Conservation (phyloP, 768 basidiomycete genomes). For the Antrodiella citrinella region DNA sequence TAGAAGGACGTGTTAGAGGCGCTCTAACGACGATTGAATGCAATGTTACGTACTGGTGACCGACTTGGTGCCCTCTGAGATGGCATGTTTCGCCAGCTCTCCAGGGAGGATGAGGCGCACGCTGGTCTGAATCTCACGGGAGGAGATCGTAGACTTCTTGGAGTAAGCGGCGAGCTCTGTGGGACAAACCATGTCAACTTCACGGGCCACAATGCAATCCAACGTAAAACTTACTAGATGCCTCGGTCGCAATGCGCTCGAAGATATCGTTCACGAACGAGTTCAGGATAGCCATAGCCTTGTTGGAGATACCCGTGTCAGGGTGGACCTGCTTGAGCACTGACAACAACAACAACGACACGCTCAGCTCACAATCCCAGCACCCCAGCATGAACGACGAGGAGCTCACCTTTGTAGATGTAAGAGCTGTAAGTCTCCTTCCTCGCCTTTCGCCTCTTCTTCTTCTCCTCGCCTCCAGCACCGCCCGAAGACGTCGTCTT, state of each 20-base stretch:
- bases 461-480: constrained; percentile 56
- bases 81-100: constrained; percentile 83
- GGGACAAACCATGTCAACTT: constrained; percentile 2
- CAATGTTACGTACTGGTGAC: constrained; percentile 61
- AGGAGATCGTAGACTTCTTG: constrained; percentile 89
- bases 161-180: constrained; percentile 76
- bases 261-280: constrained; percentile 84
- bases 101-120: constrained; percentile 80
- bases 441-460: constrained; percentile 72
- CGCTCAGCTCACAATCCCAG: neutral
- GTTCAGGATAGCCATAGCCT: constrained; percentile 78
- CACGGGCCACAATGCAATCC: neutral
- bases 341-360: constrained; percentile 18
- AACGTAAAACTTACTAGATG: constrained; percentile 43
- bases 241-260: constrained; percentile 70
- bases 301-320: constrained; percentile 90
- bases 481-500: constrained; percentile 50
- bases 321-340: constrained; percentile 91
- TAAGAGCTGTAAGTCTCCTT: constrained; percentile 83
- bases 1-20: constrained; percentile 12
- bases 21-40: too few relatives aligned
- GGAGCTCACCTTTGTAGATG: constrained; percentile 65
- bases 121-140: constrained; percentile 81
- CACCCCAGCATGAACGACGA: too few relatives aligned
- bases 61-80: constrained; percentile 76